These are phyloP conservation scores for Lactarius quietus DNA, from an alignment of 768 basidiomycete species.

Conservation along the genomic window DNA sequence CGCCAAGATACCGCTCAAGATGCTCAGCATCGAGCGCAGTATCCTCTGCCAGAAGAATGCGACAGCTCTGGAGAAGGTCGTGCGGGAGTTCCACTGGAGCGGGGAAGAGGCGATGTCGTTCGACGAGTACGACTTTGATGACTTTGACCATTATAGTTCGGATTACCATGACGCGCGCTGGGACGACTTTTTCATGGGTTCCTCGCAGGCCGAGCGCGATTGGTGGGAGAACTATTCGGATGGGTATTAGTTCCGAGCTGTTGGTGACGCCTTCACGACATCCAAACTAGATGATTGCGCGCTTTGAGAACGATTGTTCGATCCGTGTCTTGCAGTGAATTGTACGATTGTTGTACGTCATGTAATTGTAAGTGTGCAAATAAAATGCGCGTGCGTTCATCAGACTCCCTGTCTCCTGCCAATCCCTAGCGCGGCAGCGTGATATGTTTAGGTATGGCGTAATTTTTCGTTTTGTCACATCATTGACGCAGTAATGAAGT, in stretches of 20 bases:
- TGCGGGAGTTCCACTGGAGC: neutral
- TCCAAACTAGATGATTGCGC: neutral
- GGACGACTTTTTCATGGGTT: neutral
- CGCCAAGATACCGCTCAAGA: neutral
- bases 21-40: neutral
- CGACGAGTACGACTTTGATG: neutral
- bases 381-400: too few species aligned
- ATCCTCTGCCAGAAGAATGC: neutral
- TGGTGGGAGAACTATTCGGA: constrained; percentile 1
- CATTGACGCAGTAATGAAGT: too few species aligned
- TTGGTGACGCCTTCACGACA: neutral
- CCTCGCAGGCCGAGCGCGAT: neutral
- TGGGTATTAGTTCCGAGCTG: neutral
- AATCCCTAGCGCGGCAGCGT: too few species aligned
- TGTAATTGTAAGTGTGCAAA: neutral
- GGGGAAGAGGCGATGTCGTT: neutral
- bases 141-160: neutral
- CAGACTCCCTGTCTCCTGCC: too few species aligned
- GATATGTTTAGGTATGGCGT: too few species aligned
- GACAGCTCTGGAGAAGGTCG: neutral
- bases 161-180: neutral
- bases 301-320: neutral
- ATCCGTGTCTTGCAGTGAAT: neutral
- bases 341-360: neutral
- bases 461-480: too few species aligned